phyloP scores from a whole-genome alignment of 768 basidiomycete species.

The Pluteus cervinus region DNA sequence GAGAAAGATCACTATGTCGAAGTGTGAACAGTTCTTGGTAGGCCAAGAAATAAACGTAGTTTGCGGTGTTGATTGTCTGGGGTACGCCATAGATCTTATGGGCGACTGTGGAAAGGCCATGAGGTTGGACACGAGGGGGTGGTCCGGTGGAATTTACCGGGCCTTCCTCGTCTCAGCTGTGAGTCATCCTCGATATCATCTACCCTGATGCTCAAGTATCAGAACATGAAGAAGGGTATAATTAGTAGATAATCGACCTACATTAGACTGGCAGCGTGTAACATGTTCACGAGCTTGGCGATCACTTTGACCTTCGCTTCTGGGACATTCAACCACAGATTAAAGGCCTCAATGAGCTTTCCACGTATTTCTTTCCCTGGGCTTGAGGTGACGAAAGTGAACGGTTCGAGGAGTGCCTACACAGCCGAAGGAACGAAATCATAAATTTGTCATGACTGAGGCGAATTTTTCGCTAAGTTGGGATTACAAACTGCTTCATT shows the following conservation, averaged over 20 bases:
- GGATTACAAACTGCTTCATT: no score
- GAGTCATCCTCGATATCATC: slow-evolving; percentile 95
- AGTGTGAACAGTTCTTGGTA: slow-evolving; percentile 77
- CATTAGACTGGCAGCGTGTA: slow-evolving; percentile 93
- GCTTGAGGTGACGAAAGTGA: slow-evolving; percentile 71
- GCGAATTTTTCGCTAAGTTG: no score
- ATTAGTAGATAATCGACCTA: slow-evolving; percentile 26
- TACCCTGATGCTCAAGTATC: slow-evolving; percentile 43
- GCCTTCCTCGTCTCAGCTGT: slow-evolving; percentile 78
- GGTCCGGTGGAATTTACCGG: slow-evolving; percentile 49
- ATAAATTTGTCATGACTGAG: no score
- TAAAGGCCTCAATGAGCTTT: slow-evolving; percentile 89
- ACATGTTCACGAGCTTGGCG: slow-evolving; percentile 81
- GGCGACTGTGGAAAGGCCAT: slow-evolving; percentile 45
- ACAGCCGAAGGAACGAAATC: no score
- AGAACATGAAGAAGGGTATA: background rate
- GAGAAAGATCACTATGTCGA: slow-evolving; percentile 21
- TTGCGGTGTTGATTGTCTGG: slow-evolving; percentile 95
- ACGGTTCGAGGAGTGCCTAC: slow-evolving; percentile 83
- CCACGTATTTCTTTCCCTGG: slow-evolving; percentile 93
- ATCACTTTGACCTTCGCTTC: slow-evolving; percentile 65
- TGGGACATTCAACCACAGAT: slow-evolving; percentile 84
- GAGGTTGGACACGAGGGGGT: background rate
- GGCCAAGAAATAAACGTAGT: slow-evolving; percentile 95
- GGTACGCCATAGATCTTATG: slow-evolving; percentile 97